These are phyloP conservation scores for Dryas octopetala DNA, from an alignment of 306 rosid genomes.

Conservation along the genomic window DNA sequence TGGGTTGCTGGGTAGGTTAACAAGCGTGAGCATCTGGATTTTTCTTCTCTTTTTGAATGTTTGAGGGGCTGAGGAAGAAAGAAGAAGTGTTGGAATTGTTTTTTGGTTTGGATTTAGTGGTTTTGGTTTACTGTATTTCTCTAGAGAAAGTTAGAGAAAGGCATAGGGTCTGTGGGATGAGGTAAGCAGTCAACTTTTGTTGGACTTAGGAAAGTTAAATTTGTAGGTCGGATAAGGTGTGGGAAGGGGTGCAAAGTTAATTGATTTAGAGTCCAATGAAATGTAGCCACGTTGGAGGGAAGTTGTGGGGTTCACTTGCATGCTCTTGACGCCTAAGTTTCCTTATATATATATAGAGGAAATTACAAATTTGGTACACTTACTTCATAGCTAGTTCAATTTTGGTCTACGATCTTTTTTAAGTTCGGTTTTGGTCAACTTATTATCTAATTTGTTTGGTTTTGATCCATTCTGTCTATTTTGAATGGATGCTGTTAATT, in stretches of 20 bases:
- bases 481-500: no score
- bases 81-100: not conserved
- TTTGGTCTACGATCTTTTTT: no score
- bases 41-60: constrained; percentile 11
- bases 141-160: not conserved
- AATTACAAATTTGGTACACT: no score
- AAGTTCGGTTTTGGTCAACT: no score
- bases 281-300: not conserved
- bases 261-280: not conserved
- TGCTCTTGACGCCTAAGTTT: no score
- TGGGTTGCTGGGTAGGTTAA: not conserved
- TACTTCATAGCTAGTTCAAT: no score
- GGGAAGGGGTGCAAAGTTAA: not conserved
- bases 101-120: not conserved
- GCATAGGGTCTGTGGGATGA: not conserved
- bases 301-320: no score
- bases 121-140: not conserved
- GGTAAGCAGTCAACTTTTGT: constrained; percentile 12
- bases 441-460: no score
- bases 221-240: not conserved
- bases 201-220: constrained; percentile 2
- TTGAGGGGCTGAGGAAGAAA: not conserved
- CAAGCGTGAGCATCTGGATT: constrained; percentile 22
- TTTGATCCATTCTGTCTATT: no score
- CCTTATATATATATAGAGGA: no score